phyloP scores from a whole-genome alignment of 768 basidiomycete genomes.

The Lactarius pseudohatsudake region DNA sequence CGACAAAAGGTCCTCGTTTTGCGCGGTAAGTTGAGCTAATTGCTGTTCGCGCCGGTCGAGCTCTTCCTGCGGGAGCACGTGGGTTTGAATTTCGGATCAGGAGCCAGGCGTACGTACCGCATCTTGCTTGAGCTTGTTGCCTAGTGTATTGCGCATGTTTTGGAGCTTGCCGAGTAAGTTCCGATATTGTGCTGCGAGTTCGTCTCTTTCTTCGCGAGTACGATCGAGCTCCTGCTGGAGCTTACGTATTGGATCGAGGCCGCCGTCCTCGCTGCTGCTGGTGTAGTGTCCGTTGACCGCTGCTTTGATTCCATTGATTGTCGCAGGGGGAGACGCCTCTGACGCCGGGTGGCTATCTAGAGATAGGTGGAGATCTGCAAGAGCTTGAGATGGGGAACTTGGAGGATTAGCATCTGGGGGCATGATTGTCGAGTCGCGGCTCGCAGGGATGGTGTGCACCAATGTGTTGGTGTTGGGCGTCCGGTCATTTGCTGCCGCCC shows the following conservation, averaged over 20 bases:
- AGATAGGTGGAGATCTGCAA: conserved; percentile 32
- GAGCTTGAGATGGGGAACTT: conserved; percentile 18
- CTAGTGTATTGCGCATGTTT: conserved; percentile 88
- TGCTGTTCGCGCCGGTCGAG: conserved; percentile 89
- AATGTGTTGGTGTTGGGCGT: background rate
- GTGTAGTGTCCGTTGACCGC: conserved; percentile 33
- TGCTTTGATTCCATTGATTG: conserved; percentile 32
- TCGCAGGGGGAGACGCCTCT: conserved; percentile 30
- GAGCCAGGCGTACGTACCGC: conserved; percentile 60
- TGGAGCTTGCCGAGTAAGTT: conserved; percentile 86
- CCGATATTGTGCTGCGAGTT: conserved; percentile 81
- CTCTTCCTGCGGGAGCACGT: conserved; percentile 73
- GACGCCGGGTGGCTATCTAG: conserved; percentile 32
- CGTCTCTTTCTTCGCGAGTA: conserved; percentile 83
- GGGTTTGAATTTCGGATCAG: conserved; percentile 13
- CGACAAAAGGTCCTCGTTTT: conserved; percentile 68
- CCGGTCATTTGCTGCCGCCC: background rate
- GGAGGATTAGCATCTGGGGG: conserved; percentile 17
- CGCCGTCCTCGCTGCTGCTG: conserved; percentile 41
- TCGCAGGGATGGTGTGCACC: conserved; percentile 4
- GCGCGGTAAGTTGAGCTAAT: conserved; percentile 72
- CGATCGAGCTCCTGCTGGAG: conserved; percentile 75
- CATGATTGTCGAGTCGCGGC: conserved; percentile 19
- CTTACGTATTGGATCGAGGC: conserved; percentile 51
- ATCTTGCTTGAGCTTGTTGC: conserved; percentile 93